These are phyloP conservation scores for Blastobotrys persicus DNA, from an alignment of 1,139 yeast genomes.

Conservation along the genomic window DNA sequence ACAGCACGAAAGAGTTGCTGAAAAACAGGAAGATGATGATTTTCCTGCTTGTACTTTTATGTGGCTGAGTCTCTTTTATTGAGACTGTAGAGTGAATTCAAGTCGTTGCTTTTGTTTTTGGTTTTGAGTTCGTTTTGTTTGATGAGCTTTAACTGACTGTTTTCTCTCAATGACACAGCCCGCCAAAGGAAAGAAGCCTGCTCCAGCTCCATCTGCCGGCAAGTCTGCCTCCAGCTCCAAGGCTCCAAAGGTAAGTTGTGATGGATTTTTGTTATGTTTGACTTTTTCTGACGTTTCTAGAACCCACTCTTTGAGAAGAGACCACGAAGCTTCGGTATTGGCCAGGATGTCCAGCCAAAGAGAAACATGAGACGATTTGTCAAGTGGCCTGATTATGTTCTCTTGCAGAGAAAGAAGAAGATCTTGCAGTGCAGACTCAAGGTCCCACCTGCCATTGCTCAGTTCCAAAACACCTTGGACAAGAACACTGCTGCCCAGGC, in stretches of 20 bases:
- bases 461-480: slow-evolving; percentile 92
- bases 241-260: slow-evolving; percentile 35
- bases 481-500: slow-evolving; percentile 97
- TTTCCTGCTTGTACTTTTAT: not conserved
- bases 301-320: slow-evolving; percentile 84
- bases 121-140: slow-evolving; percentile 5
- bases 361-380: slow-evolving; percentile 94
- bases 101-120: slow-evolving; percentile 5
- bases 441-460: slow-evolving; percentile 98
- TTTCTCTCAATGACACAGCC: slow-evolving; percentile 76
- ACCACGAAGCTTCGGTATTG: slow-evolving; percentile 95
- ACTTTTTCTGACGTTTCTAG: slow-evolving; percentile 23
- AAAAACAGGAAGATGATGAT: not conserved
- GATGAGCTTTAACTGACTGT: slow-evolving; percentile 23
- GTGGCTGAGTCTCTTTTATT: slow-evolving; percentile 28
- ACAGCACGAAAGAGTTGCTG: not conserved
- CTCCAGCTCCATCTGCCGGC: slow-evolving; percentile 80
- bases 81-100: slow-evolving; percentile 38
- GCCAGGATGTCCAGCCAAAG: slow-evolving; percentile 93
- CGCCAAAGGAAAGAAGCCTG: slow-evolving; percentile 72
- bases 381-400: slow-evolving; percentile 97
- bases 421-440: slow-evolving; percentile 90
- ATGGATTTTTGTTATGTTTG: too few relatives aligned
- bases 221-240: slow-evolving; percentile 41
- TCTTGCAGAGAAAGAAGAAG: slow-evolving; percentile 97